phyloP scores from a whole-genome alignment of 305 asterid species.

The Stenogyne calaminthoides region DNA sequence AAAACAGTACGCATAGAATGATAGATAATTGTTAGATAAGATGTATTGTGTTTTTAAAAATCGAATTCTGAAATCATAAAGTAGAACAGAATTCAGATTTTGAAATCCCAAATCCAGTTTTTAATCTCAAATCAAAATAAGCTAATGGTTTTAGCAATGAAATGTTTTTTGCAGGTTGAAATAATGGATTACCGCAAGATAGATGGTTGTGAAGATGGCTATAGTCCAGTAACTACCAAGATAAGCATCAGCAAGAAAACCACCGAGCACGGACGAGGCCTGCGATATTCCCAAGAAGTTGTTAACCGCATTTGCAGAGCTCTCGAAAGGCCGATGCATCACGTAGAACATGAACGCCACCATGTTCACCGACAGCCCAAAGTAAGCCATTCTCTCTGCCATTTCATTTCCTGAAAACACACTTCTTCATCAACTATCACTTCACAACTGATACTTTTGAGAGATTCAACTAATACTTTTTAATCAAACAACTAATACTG shows the following conservation, averaged over 20 bases:
- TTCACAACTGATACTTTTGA: too few relatives aligned
- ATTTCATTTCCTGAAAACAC: conserved; percentile 95
- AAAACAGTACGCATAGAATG: too few relatives aligned
- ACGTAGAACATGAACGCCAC: conserved; percentile 95
- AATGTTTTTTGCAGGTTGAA: not conserved
- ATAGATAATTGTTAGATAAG: too few relatives aligned
- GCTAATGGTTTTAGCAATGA: not conserved
- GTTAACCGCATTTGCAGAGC: conserved; percentile 91
- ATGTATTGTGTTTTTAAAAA: too few relatives aligned
- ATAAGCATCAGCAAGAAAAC: conserved; percentile 95
- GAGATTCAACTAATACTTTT: too few relatives aligned
- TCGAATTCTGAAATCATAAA: too few relatives aligned
- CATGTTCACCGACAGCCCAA: conserved; percentile 96
- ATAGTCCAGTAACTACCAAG: conserved; percentile 98
- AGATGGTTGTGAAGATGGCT: conserved; percentile 90
- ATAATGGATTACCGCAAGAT: conserved; percentile 65
- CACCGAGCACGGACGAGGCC: conserved; percentile 94
- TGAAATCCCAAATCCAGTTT: too few relatives aligned
- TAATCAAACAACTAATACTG: too few relatives aligned
- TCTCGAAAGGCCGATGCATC: conserved; percentile 92
- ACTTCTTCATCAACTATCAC: too few relatives aligned
- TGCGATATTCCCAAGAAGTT: conserved; percentile 94
- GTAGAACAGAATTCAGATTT: too few relatives aligned
- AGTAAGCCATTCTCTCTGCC: conserved; percentile 99
- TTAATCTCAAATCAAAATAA: too few relatives aligned